phyloP scores from a whole-genome alignment of 1,284 basidiomycete species.

The Moesziomyces sp. region DNA sequence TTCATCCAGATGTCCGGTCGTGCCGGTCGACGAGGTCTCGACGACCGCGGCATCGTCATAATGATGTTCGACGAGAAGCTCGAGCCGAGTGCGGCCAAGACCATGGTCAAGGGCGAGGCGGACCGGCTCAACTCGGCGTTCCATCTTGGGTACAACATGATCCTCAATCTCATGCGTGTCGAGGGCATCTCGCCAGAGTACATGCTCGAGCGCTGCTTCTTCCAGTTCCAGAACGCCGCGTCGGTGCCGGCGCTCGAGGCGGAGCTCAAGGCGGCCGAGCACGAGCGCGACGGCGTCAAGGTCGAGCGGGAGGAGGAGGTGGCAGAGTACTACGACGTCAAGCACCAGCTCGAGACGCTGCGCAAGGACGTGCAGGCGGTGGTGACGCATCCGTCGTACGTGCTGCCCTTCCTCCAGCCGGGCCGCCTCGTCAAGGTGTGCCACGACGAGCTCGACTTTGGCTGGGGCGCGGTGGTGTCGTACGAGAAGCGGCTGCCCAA shows the following conservation, averaged over 20 bases:
- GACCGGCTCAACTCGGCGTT: conserved; percentile 98
- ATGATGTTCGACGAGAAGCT: conserved; percentile 99
- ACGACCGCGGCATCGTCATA: conserved; percentile 99
- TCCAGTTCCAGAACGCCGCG: conserved; percentile 95
- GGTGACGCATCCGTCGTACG: conserved; percentile 92
- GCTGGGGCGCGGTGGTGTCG: conserved; percentile 93
- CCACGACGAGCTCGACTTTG: conserved; percentile 88
- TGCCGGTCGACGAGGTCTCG: conserved; percentile 94
- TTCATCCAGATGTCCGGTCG: conserved; percentile 89
- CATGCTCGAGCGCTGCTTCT: conserved; percentile 98
- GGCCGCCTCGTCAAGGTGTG: conserved; percentile 91
- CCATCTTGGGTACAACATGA: conserved; percentile 99
- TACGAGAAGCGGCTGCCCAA: conserved; percentile 82
- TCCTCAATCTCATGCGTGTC: conserved; percentile 97
- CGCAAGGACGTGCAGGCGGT: conserved; percentile 86
- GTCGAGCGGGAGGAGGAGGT: conserved; percentile 87
- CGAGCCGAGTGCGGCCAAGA: conserved; percentile 89
- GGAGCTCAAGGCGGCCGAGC: conserved; percentile 84
- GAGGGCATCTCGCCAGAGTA: conserved; percentile 98
- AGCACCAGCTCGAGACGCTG: conserved; percentile 90
- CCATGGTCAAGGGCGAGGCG: conserved; percentile 98
- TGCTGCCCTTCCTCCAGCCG: conserved; percentile 89
- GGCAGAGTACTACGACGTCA: conserved; percentile 88
- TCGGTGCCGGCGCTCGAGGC: conserved; percentile 86
- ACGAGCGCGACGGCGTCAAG: conserved; percentile 75